These are phyloP conservation scores for Agaricus bisporus DNA, from an alignment of 768 basidiomycete species.

Conservation along the genomic window DNA sequence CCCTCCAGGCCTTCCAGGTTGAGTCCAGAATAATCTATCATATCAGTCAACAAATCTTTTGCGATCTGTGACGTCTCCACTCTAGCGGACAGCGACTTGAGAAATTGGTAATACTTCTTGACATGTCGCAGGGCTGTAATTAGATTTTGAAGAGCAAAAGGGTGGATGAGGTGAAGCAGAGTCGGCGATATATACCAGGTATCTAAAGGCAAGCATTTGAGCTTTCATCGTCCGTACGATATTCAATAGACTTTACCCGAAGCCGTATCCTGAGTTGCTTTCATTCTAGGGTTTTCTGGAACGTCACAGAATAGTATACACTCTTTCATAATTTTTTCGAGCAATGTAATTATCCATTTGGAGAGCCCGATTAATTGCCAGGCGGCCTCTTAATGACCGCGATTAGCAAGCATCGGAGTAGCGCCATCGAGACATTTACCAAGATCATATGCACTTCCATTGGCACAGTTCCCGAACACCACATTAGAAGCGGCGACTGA, in stretches of 20 bases:
- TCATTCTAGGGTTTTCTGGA: slow-evolving; percentile 8
- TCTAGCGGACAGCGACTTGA: slow-evolving; percentile 47
- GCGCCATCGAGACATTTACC: slow-evolving; percentile 30
- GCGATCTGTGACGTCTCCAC: slow-evolving; percentile 62
- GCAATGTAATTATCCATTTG: slow-evolving; percentile 54
- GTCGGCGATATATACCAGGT: slow-evolving; percentile 13
- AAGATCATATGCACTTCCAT: slow-evolving; percentile 56
- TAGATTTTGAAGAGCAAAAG: slow-evolving; percentile 49
- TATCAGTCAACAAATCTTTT: slow-evolving; percentile 54
- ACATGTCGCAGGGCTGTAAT: slow-evolving; percentile 47
- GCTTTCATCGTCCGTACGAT: background rate
- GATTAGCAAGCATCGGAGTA: background rate
- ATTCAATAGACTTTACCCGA: background rate
- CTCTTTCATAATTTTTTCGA: slow-evolving; percentile 56
- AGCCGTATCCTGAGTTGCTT: slow-evolving; percentile 8
- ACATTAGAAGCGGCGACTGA: slow-evolving; percentile 52
- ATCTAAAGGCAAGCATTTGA: background rate
- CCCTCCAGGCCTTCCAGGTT: slow-evolving; percentile 47
- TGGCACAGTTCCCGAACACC: slow-evolving; percentile 64
- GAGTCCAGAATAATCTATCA: slow-evolving; percentile 59
- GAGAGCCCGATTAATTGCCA: slow-evolving; percentile 68
- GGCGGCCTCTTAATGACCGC: slow-evolving; percentile 43
- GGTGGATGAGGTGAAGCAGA: slow-evolving; percentile 59
- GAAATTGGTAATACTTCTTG: slow-evolving; percentile 47
- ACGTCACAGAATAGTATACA: slow-evolving; percentile 34